Base-by-base conservation (phyloP, 2,329 filamentous ascomycete genomes). In the Coleophoma cylindrospora region DNA sequence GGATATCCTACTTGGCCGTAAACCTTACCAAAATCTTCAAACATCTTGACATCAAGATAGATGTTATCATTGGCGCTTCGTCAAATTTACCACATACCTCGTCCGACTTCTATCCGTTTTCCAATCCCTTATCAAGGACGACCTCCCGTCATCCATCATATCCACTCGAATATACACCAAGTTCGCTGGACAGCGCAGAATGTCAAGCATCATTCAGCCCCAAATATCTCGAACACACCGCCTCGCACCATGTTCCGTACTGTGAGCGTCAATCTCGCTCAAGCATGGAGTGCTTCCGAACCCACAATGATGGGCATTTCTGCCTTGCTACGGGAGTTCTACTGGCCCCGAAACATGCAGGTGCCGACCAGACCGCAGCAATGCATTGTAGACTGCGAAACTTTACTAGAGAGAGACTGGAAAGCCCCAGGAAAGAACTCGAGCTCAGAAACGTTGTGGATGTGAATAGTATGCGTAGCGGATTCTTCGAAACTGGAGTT, bases 401-500 rank as follows among this genome's bases (percentile, higher is more conserved):
- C 38, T 52, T 53, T 34, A 53, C 53, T 1, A 43, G 34, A 13
- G 51, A 53, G 27, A 32, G 14, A 3, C 22, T 15, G 14, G 14
- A 14, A 10, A 22, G 43, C 14, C 40, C 43, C 37, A 34, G 41
- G 36, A 43, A 38, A 17, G 54, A 47, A 13, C 34, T 52, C 12
- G 43, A 48, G 5, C 43, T 58, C 36, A 13, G 50, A 14, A 49
- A 49, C 11, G 53, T 62, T 7, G 47, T 51, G 34, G 47, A 56
- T 4, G 27, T 59, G 4, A 48, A 55, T 14, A 43, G 52, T 10
- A 60, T 57, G 32, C 37, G 36, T 4, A 8, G 36, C 12, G 63
- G 60, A 10, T 64, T 57, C 49, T 59, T 55, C 14, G 55, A 53
- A 33, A 63, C 62, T 1, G 61, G 61, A 4, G 57, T 53, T 2